Evolutionary conservation across 2,329 filamentous ascomycete genomes (phyloP).

Genomic region (Venturia asperata): DNA sequence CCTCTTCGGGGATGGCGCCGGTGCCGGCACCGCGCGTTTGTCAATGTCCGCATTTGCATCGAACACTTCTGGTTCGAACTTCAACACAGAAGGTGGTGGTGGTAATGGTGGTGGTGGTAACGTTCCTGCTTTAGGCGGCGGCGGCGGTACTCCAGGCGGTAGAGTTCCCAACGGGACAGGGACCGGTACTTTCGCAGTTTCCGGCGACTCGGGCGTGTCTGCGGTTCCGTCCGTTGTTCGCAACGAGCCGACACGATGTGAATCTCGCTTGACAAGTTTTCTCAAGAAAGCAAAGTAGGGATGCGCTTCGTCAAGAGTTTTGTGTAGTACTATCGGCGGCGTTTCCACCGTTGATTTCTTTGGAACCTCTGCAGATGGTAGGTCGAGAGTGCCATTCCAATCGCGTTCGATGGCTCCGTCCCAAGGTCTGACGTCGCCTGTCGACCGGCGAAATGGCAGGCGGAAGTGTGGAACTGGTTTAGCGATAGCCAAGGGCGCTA

Average conservation of each 20-base stretch:
- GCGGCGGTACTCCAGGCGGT: not conserved
- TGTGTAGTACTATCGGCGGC: constrained; percentile 3
- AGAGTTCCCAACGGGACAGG: not conserved
- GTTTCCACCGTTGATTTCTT: not conserved
- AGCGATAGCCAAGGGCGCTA: not conserved
- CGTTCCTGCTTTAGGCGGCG: not conserved
- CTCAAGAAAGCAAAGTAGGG: not conserved
- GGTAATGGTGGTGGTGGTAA: not conserved
- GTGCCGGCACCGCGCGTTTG: not conserved
- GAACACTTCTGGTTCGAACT: not conserved
- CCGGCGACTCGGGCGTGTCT: not conserved
- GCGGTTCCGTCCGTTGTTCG: not conserved
- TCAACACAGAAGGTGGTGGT: not conserved
- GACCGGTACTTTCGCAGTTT: not conserved
- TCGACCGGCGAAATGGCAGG: constrained; percentile 9
- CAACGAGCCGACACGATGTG: not conserved
- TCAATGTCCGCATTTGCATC: not conserved
- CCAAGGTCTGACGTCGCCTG: not conserved
- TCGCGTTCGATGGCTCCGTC: not conserved
- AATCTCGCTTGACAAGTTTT: not conserved
- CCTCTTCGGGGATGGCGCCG: not conserved
- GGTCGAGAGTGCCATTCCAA: constrained; percentile 1
- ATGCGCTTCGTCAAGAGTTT: not conserved
- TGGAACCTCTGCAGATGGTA: not conserved
- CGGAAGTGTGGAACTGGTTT: constrained; percentile 4